Evolutionary conservation across 106 monocot genomes (phyloP).

Genomic region (Dactylorhiza incarnata): DNA sequence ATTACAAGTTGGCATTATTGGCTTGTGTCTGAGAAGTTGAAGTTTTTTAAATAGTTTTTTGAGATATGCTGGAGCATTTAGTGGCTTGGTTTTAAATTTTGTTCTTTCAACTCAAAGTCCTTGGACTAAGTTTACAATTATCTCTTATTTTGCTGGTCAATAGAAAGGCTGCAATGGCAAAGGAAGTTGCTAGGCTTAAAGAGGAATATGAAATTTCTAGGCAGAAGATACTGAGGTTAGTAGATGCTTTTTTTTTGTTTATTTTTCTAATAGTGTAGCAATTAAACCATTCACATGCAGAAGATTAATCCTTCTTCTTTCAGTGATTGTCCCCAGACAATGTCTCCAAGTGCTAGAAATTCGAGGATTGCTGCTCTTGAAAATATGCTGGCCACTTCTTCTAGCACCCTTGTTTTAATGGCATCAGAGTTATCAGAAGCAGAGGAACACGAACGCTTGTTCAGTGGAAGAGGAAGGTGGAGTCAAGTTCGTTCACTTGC

Average conservation of each 20-base stretch:
- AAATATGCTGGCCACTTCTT: conserved; percentile 80
- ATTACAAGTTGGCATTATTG: too few relatives aligned
- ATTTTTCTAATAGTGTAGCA: too few relatives aligned
- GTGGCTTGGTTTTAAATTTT: background rate
- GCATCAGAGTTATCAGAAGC: conserved; percentile 94
- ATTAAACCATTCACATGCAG: too few relatives aligned
- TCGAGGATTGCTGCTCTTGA: conserved; percentile 86
- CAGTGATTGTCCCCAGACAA: conserved; percentile 53
- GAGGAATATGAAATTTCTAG: conserved; percentile 60
- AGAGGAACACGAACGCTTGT: conserved; percentile 70
- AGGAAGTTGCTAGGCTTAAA: conserved; percentile 72
- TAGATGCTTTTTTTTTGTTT: background rate
- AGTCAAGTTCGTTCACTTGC: conserved; percentile 78
- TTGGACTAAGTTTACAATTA: background rate
- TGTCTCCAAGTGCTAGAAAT: conserved; percentile 93
- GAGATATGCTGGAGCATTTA: background rate
- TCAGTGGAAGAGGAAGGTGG: conserved; percentile 69
- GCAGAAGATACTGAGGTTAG: conserved; percentile 57
- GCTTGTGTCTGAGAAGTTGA: too few relatives aligned
- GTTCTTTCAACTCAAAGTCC: background rate
- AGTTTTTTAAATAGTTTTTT: background rate
- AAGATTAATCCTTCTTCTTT: too few relatives aligned
- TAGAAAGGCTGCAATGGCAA: conserved; percentile 79
- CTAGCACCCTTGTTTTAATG: conserved; percentile 71
- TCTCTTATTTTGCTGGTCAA: conserved; percentile 9